Conservation (phyloP, 2,329 filamentous ascomycete species). For the Sclerotinia borealis region DNA sequence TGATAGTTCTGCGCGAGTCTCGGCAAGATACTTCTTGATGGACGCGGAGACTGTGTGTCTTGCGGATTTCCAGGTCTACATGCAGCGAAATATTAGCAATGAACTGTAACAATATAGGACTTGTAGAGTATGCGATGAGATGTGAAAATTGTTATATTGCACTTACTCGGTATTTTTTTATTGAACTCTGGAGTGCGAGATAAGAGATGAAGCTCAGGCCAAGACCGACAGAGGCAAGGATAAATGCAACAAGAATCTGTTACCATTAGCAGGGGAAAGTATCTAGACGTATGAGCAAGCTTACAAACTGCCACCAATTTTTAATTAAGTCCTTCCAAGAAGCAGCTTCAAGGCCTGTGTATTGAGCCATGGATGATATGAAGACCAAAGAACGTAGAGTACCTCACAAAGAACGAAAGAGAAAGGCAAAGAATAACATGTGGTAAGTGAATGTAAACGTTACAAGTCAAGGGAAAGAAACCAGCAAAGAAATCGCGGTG, state of each 20-base stretch:
- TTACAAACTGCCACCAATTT: constrained; percentile 28
- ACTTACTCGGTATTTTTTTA: constrained; percentile 9
- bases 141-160: neutral
- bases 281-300: neutral
- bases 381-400: neutral
- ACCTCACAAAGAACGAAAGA: neutral
- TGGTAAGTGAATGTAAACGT: constrained; percentile 6
- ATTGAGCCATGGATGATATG: constrained; percentile 21
- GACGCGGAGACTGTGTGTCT: constrained; percentile 10
- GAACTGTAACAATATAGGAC: neutral
- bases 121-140: neutral
- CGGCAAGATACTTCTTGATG: constrained; percentile 18
- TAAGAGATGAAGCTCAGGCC: constrained; percentile 17
- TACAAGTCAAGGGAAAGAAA: constrained; percentile 11
- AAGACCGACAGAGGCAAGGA: constrained; percentile 21
- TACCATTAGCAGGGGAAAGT: constrained; percentile 14
- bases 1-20: constrained; percentile 13
- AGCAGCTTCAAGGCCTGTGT: constrained; percentile 24
- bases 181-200: constrained; percentile 16
- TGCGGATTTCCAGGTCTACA: constrained; percentile 16
- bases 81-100: neutral
- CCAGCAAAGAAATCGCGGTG: neutral
- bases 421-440: constrained; percentile 3
- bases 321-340: constrained; percentile 21
- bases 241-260: constrained; percentile 26